Percentiles rank a stretch among this genome's conserved stretches.
phyloP scores from a whole-genome alignment of 768 basidiomycete species.

The Boletus tylopilopsis region DNA sequence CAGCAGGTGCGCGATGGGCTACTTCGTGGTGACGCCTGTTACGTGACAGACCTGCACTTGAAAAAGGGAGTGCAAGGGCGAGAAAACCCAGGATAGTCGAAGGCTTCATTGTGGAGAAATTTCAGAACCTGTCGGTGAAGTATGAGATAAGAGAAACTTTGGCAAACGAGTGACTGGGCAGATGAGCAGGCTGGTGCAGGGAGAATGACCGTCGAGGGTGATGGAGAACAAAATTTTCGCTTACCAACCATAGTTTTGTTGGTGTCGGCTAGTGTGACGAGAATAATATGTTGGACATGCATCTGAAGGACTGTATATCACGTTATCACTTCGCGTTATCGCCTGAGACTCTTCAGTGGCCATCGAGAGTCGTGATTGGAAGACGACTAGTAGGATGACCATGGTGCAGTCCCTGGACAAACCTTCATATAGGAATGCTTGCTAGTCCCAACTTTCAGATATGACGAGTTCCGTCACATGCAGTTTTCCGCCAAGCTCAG shows the following conservation, averaged over 20 bases:
- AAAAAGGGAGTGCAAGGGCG: slow-evolving; percentile 34
- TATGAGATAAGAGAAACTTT: neutral
- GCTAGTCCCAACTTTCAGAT: no score
- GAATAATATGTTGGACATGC: neutral
- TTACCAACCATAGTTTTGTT: slow-evolving; percentile 10
- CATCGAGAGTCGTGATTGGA: no score
- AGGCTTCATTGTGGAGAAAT: slow-evolving; percentile 19
- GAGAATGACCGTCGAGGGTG: slow-evolving; percentile 2
- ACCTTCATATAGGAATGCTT: no score
- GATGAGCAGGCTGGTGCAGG: slow-evolving; percentile 8
- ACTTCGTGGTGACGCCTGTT: slow-evolving; percentile 41
- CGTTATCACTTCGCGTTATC: no score
- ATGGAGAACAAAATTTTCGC: neutral
- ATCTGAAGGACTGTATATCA: no score
- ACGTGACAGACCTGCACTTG: slow-evolving; percentile 25
- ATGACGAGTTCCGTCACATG: no score
- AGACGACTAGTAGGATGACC: no score
- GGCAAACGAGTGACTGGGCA: slow-evolving; percentile 23
- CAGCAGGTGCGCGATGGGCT: slow-evolving; percentile 41
- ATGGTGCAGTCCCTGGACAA: no score
- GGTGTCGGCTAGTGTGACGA: slow-evolving; percentile 21
- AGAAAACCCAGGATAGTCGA: slow-evolving; percentile 32
- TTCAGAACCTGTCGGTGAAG: neutral
- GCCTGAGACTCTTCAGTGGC: no score
- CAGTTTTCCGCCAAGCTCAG: no score